A percentile compares a stretch with the other conserved stretches of the same genome.
Evolutionary conservation across 1,284 basidiomycete species (phyloP).

Genomic region (Omphalotus olearius): DNA sequence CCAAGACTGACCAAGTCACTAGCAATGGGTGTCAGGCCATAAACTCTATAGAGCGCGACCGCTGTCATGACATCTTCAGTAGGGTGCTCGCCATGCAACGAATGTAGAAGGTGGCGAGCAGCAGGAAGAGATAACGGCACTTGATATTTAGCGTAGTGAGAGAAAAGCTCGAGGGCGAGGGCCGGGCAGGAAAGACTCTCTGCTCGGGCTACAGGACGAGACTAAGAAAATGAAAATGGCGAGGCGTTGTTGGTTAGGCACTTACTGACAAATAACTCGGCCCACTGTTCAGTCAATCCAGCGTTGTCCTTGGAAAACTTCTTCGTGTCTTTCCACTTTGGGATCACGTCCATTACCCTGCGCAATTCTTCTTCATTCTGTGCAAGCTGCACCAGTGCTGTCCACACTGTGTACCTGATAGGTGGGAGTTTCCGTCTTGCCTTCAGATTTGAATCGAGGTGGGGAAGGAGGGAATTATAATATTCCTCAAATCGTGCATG

Average conservation of each 20-base stretch:
- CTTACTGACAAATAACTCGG: conserved; percentile 48
- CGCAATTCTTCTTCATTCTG: conserved; percentile 41
- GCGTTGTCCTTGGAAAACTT: conserved; percentile 19
- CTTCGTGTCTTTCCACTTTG: conserved; percentile 41
- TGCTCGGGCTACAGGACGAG: conserved; percentile 45
- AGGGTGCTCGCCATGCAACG: conserved; percentile 42
- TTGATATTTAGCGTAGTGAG: conserved; percentile 56
- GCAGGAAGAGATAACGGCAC: conserved; percentile 47
- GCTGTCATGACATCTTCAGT: conserved; percentile 44
- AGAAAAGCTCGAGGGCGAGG: conserved; percentile 57
- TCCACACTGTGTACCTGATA: conserved; percentile 34
- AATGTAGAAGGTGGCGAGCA: conserved; percentile 49
- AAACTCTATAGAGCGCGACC: conserved; percentile 47
- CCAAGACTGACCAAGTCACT: conserved; percentile 54
- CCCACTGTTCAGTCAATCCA: conserved; percentile 31
- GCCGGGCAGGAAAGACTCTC: conserved; percentile 48
- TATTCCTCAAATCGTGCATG: conserved; percentile 6
- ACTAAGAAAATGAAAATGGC: neutral
- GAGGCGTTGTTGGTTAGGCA: conserved; percentile 16
- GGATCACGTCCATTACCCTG: conserved; percentile 39
- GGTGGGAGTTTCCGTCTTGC: conserved; percentile 23
- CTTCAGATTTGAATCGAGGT: conserved; percentile 7
- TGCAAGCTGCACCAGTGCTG: conserved; percentile 46
- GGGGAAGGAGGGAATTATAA: conserved; percentile 4
- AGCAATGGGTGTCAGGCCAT: conserved; percentile 46